Conservation (phyloP, 129 eudicot species). For the Helichrysum umbraculigerum region DNA sequence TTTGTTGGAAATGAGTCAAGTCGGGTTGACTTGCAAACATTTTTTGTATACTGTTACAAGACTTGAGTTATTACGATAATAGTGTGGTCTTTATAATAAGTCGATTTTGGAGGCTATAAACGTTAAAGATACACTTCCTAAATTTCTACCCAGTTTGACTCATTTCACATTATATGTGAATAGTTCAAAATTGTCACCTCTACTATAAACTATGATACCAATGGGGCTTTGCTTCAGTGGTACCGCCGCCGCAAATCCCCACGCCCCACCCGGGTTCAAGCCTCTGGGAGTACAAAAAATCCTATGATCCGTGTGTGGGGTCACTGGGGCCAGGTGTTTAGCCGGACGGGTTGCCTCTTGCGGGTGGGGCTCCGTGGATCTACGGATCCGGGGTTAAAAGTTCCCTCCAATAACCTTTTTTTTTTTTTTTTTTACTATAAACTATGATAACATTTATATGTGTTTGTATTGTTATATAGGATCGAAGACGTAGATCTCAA, state of each 20-base stretch:
- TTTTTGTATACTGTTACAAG: not conserved
- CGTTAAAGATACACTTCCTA: not conserved
- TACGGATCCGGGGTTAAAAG: too few species aligned
- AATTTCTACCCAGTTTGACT: not conserved
- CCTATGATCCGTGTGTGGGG: too few species aligned
- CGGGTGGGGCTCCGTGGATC: too few species aligned
- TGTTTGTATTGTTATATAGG: conserved; percentile 40
- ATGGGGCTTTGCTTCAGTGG: too few species aligned
- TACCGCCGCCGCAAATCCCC: too few species aligned
- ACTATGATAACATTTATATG: not conserved
- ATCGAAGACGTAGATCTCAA: conserved; percentile 82
- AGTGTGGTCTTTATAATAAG: not conserved
- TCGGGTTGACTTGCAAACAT: not conserved
- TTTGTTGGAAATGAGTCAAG: not conserved
- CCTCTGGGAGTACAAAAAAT: too few species aligned
- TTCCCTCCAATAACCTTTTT: too few species aligned
- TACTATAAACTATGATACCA: too few species aligned
- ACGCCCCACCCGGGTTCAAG: too few species aligned
- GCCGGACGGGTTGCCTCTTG: too few species aligned
- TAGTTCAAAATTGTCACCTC: not conserved
- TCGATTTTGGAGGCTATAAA: not conserved
- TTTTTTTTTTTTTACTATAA: too few species aligned
- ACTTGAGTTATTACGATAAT: not conserved
- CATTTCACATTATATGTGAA: not conserved
- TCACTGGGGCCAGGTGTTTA: too few species aligned